Percentiles rank a stretch among this genome's conserved stretches.
Conservation (phyloP, 345 rosid genomes). For the Populus nigra region DNA sequence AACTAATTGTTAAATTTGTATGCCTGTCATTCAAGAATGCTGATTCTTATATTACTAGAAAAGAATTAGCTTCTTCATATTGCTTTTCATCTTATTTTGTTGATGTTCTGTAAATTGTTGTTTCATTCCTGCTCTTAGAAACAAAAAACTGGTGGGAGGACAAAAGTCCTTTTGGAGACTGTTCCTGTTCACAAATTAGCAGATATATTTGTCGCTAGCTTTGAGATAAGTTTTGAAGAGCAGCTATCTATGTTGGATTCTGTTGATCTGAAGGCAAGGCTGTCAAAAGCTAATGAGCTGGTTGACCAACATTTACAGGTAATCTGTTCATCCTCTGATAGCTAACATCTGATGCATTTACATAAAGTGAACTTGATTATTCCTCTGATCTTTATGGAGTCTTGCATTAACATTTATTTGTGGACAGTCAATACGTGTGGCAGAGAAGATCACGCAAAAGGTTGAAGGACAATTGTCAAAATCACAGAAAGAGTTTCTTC, state of each 20-base stretch:
- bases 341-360: slow-evolving; percentile 3
- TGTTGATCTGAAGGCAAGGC: slow-evolving; percentile 84
- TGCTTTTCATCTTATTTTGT: not conserved
- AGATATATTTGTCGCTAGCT: slow-evolving; percentile 98
- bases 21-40: not conserved
- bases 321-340: slow-evolving; percentile 23
- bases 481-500: slow-evolving; percentile 97
- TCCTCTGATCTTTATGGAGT: slow-evolving; percentile 24
- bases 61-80: not conserved
- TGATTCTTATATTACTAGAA: slow-evolving; percentile 4
- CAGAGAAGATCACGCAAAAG: slow-evolving; percentile 97
- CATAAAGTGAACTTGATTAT: slow-evolving; percentile 12
- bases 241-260: slow-evolving; percentile 93
- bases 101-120: slow-evolving; percentile 4
- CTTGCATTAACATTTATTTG: slow-evolving; percentile 29
- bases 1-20: not conserved
- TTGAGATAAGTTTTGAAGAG: slow-evolving; percentile 98
- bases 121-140: slow-evolving; percentile 48
- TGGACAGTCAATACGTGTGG: slow-evolving; percentile 96
- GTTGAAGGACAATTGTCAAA: slow-evolving; percentile 98
- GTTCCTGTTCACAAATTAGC: slow-evolving; percentile 96
- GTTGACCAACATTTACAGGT: slow-evolving; percentile 99
- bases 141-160: slow-evolving; percentile 93
- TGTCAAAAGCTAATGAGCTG: slow-evolving; percentile 93
- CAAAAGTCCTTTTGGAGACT: slow-evolving; percentile 92